Conservation (phyloP, 1,284 basidiomycete species). For the Puccinia polysora region DNA sequence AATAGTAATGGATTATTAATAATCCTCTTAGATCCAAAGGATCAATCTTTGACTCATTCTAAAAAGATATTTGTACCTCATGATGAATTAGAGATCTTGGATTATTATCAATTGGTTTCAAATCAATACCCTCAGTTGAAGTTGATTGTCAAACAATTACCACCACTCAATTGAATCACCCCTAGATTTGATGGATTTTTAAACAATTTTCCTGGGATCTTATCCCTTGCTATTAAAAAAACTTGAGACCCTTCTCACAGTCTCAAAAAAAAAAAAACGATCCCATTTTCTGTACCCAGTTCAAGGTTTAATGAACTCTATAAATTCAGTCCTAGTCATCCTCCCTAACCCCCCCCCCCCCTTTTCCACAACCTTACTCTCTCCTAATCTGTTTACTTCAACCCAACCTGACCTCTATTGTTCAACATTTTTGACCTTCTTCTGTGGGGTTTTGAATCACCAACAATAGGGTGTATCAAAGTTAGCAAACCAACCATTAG, state of each 20-base stretch:
- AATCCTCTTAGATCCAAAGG: constrained; percentile 96
- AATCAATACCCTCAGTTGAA: constrained; percentile 82
- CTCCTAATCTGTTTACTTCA: too few relatives aligned
- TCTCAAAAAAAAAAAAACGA: constrained; percentile 76
- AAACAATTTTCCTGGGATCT: constrained; percentile 85
- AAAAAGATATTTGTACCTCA: constrained; percentile 92
- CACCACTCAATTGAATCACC: constrained; percentile 53
- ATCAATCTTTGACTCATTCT: constrained; percentile 46
- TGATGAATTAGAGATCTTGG: constrained; percentile 84
- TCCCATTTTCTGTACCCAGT: constrained; percentile 94
- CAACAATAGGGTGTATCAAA: too few relatives aligned
- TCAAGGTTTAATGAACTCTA: constrained; percentile 60
- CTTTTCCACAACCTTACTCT: too few relatives aligned
- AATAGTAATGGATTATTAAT: too few relatives aligned
- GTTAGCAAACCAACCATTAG: too few relatives aligned
- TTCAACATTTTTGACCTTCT: too few relatives aligned
- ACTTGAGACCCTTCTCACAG: constrained; percentile 65
- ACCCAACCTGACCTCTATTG: too few relatives aligned
- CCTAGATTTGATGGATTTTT: constrained; percentile 83
- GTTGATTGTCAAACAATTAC: constrained; percentile 85
- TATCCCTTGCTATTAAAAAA: constrained; percentile 87
- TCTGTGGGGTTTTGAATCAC: too few relatives aligned
- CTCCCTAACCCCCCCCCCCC: too few relatives aligned
- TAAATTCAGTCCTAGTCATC: too few relatives aligned
- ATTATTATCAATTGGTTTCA: too few relatives aligned